Evolutionary conservation across 2,329 filamentous ascomycete species (phyloP).

Genomic region (Neofusicoccum kwambonambiense): DNA sequence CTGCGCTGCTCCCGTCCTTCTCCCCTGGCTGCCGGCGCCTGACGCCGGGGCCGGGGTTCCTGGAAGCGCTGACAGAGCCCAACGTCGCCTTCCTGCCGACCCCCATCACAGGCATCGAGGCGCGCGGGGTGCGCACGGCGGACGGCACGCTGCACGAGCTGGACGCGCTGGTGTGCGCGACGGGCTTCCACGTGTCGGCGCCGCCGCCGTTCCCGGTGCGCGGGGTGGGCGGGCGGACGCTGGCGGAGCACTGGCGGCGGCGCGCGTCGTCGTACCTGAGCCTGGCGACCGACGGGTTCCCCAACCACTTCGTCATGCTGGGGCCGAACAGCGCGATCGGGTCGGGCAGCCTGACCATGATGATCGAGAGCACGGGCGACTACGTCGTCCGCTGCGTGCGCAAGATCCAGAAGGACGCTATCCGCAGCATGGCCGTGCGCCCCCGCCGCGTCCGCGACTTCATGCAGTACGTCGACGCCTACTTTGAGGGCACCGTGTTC

Average conservation of each 20-base stretch:
- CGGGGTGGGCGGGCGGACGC: slow-evolving; percentile 24
- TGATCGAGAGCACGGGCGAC: slow-evolving; percentile 41
- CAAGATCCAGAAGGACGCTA: slow-evolving; percentile 45
- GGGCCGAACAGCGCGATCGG: slow-evolving; percentile 44
- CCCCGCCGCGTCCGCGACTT: slow-evolving; percentile 31
- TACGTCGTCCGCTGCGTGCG: slow-evolving; percentile 41
- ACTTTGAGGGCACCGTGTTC: slow-evolving; percentile 35
- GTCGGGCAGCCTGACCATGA: slow-evolving; percentile 40
- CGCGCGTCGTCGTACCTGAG: slow-evolving; percentile 33
- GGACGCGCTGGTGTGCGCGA: slow-evolving; percentile 47
- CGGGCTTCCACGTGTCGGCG: slow-evolving; percentile 42
- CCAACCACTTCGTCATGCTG: slow-evolving; percentile 45
- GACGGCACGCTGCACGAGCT: slow-evolving; percentile 40
- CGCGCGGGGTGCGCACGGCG: slow-evolving; percentile 39
- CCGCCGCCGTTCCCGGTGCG: slow-evolving; percentile 40
- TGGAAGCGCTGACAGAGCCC: slow-evolving; percentile 46
- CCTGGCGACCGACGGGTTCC: slow-evolving; percentile 31
- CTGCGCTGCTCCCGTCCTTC: slow-evolving; percentile 43
- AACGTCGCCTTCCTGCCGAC: slow-evolving; percentile 42
- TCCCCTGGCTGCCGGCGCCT: slow-evolving; percentile 49
- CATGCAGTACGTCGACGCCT: slow-evolving; percentile 30
- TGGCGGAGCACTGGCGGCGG: slow-evolving; percentile 36
- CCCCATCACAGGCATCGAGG: slow-evolving; percentile 36
- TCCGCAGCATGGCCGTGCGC: slow-evolving; percentile 36
- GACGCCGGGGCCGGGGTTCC: slow-evolving; percentile 53